A percentile compares a stretch with the other conserved stretches of the same genome.
These are phyloP conservation scores for Colletotrichum eremochloae DNA, from an alignment of 2,329 filamentous ascomycete species.

Conservation along the genomic window DNA sequence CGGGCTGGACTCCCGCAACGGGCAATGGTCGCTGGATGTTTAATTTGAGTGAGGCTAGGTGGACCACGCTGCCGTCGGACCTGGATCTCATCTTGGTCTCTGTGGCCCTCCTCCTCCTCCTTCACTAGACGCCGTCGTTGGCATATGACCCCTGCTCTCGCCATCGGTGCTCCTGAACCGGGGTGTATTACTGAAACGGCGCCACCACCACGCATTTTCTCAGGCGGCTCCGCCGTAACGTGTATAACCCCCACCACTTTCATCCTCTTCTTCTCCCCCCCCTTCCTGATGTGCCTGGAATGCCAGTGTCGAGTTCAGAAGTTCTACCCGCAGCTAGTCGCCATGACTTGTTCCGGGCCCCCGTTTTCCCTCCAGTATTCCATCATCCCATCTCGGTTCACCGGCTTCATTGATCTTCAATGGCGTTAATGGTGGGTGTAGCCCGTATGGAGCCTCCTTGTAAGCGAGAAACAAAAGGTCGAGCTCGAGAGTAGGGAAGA, in stretches of 20 bases:
- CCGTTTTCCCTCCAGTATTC: not conserved
- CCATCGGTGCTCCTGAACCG: constrained; percentile 21
- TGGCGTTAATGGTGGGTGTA: not conserved
- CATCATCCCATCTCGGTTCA: constrained; percentile 34
- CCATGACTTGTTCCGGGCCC: not conserved
- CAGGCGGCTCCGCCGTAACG: constrained; percentile 36
- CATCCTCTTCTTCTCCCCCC: not conserved
- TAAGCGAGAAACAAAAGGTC: constrained; percentile 14
- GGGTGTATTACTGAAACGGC: constrained; percentile 36
- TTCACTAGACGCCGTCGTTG: constrained; percentile 7
- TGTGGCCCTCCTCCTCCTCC: constrained; percentile 1
- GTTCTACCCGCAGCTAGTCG: not conserved
- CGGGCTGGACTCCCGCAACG: constrained; percentile 30
- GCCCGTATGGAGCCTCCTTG: constrained; percentile 10
- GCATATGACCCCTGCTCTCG: constrained; percentile 27
- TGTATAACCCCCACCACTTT: constrained; percentile 10
- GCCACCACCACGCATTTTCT: constrained; percentile 36
- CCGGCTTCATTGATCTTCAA: constrained; percentile 30
- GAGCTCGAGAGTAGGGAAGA: constrained; percentile 16
- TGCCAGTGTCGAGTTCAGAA: not conserved
- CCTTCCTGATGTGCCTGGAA: not conserved
- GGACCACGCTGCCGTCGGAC: constrained; percentile 6
- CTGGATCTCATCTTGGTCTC: constrained; percentile 15
- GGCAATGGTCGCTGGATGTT: constrained; percentile 34
- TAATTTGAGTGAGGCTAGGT: constrained; percentile 38